Percentiles rank a stretch among this genome's conserved stretches.
Conservation (phyloP, 1,284 basidiomycete genomes). For the Cystobasidium pallidum region DNA sequence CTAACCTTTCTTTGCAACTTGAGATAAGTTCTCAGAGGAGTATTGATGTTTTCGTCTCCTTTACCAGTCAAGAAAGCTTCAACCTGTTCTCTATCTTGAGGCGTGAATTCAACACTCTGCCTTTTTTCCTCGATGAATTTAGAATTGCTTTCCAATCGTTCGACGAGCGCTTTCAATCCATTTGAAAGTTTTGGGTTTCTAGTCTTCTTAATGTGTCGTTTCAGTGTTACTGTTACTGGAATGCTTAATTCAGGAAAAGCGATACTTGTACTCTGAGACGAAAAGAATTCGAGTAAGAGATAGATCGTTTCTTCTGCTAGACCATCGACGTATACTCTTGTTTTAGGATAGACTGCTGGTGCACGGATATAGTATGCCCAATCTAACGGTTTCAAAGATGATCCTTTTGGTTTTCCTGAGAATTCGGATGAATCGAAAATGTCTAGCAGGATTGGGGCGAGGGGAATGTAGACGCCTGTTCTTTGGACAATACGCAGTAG, state of each 20-base stretch:
- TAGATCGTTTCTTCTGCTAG: constrained; percentile 80
- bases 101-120: constrained; percentile 71
- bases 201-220: constrained; percentile 68
- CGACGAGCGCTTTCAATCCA: constrained; percentile 72
- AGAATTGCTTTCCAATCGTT: constrained; percentile 80
- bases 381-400: constrained; percentile 87
- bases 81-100: constrained; percentile 70
- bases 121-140: constrained; percentile 74
- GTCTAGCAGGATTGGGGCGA: constrained; percentile 82
- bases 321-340: constrained; percentile 80
- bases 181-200: constrained; percentile 63
- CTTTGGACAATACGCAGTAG: constrained; percentile 73
- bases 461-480: constrained; percentile 84
- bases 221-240: constrained; percentile 75
- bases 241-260: constrained; percentile 92
- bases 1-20: constrained; percentile 78
- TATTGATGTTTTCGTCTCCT: constrained; percentile 61
- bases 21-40: constrained; percentile 67
- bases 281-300: constrained; percentile 76
- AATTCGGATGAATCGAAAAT: constrained; percentile 79
- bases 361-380: constrained; percentile 84
- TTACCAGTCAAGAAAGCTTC: constrained; percentile 67
- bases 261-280: constrained; percentile 69
- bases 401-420: constrained; percentile 73
- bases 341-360: constrained; percentile 85